phyloP scores from a whole-genome alignment of 805 yeast species.

The Yarrowia sp. region DNA sequence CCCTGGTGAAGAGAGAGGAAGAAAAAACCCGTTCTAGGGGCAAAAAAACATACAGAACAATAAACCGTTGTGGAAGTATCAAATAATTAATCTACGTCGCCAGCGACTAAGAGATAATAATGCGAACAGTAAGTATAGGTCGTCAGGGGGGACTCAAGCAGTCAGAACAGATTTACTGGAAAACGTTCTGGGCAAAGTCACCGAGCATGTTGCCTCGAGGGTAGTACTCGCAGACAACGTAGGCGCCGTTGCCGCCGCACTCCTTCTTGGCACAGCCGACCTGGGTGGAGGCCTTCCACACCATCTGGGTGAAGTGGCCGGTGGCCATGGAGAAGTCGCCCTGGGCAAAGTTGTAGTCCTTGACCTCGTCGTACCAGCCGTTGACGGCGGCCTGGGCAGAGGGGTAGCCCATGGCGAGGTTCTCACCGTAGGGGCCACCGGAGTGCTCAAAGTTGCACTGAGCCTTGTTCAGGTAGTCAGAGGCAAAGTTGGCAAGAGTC shows the following conservation, averaged over 20 bases:
- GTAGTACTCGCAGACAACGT: conserved; percentile 76
- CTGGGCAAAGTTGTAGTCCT: conserved; percentile 58
- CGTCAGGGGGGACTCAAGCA: neutral
- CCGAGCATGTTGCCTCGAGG: conserved; percentile 69
- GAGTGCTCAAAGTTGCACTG: conserved; percentile 69
- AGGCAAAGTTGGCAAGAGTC: conserved; percentile 61
- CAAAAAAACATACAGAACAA: conserved; percentile 14
- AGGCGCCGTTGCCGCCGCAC: conserved; percentile 63
- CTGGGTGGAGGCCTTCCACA: conserved; percentile 68
- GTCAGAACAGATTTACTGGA: conserved; percentile 3
- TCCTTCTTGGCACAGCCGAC: conserved; percentile 76
- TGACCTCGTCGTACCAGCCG: conserved; percentile 79
- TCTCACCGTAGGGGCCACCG: conserved; percentile 74
- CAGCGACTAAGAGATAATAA: conserved; percentile 35
- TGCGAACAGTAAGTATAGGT: conserved; percentile 22
- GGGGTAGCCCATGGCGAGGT: conserved; percentile 76
- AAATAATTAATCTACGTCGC: conserved; percentile 36
- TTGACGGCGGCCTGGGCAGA: conserved; percentile 56
- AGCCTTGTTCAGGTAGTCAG: conserved; percentile 56
- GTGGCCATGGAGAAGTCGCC: conserved; percentile 55
- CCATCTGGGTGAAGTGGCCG: conserved; percentile 84
- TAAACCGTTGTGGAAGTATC: conserved; percentile 1
- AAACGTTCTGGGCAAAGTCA: conserved; percentile 43
- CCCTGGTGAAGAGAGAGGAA: neutral
- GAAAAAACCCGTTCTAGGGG: conserved; percentile 3